Evolutionary conservation across 176 grass and related monocot genomes (phyloP), one percentile per base, ranked within the genome.

Genomic region (barley (Hordeum vulgare)): DNA sequence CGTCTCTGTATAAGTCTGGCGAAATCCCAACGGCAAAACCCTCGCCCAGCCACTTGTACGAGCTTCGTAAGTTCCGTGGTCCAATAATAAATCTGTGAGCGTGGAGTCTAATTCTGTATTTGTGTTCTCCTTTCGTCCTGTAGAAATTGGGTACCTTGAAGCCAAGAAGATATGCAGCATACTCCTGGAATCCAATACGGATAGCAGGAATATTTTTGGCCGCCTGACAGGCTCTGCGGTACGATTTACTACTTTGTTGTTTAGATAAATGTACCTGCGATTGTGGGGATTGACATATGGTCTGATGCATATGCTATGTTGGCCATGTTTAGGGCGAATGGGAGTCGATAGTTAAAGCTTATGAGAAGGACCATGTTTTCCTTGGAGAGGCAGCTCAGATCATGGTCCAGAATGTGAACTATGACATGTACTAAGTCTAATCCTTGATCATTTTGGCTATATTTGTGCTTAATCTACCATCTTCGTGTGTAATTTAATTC

Each of bases 351-450:
- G 87, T 94, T 18, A 89, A 89, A 44, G 87, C 87, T 24, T 96
- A 94, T 18, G 96, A 99, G 80, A 99, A 99, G 89, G 96, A 99
- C 68, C 89, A 99, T 72, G 56, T 99, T 74, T 99, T 94, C 82
- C 84, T 99, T 34, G 96, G 96, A 40, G 96, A 96, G 63, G 93
- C 93, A 11, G 93, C 93, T 2, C 96, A 99, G 81, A 90, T 92
- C 77, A 91, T 99, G 91, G 89, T 99, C 17, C 96, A 99, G 82
- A 94, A 94, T 87, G 96, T 99, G 18, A 96, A 94, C 80, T 99
- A 99, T n/a, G 93, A 99, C 87, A 96, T 99, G 96, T 99, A 95
- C 24, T 68, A 8, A 66, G 4, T 66, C 71, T 81, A 18, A 68
- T 78, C 11, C 77, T 77, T 36, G 9, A 11, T 70, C 34, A 20